Percentiles rank a stretch among this genome's conserved stretches.
phyloP scores from a whole-genome alignment of 257 asterid genomes.

The Petunia axillaris region DNA sequence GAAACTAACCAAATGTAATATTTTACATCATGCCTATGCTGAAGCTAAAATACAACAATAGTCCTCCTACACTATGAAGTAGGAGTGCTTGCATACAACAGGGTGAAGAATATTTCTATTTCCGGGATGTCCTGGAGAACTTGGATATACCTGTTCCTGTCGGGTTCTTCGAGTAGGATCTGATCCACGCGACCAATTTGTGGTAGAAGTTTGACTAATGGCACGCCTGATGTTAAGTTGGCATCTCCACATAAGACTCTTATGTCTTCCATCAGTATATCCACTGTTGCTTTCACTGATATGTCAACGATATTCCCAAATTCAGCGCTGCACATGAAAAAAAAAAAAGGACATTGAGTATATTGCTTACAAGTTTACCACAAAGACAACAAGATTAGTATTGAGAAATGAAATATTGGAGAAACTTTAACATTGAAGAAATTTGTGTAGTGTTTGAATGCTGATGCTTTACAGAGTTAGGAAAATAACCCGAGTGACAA shows the following conservation, averaged over 20 bases:
- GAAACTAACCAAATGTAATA: not conserved
- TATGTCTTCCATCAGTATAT: slow-evolving; percentile 55
- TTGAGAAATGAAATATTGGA: not conserved
- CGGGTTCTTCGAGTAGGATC: slow-evolving; percentile 58
- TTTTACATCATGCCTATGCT: slow-evolving; percentile 20
- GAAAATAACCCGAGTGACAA: no score
- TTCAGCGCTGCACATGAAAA: slow-evolving; percentile 52
- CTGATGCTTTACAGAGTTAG: not conserved
- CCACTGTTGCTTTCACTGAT: slow-evolving; percentile 62
- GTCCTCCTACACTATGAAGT: slow-evolving; percentile 41
- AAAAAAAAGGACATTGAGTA: not conserved
- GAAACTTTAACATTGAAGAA: not conserved
- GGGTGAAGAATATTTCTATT: slow-evolving; percentile 79
- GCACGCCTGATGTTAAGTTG: slow-evolving; percentile 56
- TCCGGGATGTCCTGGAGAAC: slow-evolving; percentile 59
- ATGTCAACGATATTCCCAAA: slow-evolving; percentile 58
- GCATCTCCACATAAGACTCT: slow-evolving; percentile 51
- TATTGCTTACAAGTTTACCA: not conserved
- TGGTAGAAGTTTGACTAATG: slow-evolving; percentile 78
- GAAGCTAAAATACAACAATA: slow-evolving; percentile 24
- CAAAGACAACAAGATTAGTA: not conserved
- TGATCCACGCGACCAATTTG: slow-evolving; percentile 65
- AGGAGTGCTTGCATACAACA: slow-evolving; percentile 70
- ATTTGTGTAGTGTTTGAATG: not conserved
- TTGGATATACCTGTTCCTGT: slow-evolving; percentile 64